phyloP scores from a whole-genome alignment of 257 asterid genomes.

The Phtheirospermum japonicum region DNA sequence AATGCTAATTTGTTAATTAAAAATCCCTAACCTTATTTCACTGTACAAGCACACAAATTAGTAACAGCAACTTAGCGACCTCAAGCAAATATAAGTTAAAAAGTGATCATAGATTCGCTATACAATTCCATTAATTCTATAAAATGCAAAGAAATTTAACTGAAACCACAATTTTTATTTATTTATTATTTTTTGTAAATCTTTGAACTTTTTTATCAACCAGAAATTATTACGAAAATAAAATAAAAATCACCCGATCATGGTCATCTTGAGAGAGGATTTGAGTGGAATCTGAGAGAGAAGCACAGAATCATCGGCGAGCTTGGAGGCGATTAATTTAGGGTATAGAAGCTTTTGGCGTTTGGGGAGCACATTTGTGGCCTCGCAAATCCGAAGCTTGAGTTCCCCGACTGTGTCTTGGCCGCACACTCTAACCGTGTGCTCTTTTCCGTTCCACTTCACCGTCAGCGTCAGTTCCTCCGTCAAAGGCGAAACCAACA shows the following conservation, averaged over 20 bases:
- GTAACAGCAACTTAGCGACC: neutral
- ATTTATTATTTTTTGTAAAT: too few relatives aligned
- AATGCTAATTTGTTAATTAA: neutral
- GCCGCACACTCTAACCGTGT: conserved; percentile 83
- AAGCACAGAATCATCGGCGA: conserved; percentile 71
- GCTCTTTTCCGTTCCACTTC: conserved; percentile 95
- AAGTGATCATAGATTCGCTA: neutral
- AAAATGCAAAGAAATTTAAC: neutral
- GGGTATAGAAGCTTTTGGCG: conserved; percentile 97
- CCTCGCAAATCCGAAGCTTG: conserved; percentile 84
- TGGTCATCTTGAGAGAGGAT: conserved; percentile 81
- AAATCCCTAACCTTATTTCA: neutral
- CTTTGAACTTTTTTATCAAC: neutral
- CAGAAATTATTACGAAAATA: neutral
- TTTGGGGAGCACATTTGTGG: conserved; percentile 79
- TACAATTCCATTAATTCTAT: neutral
- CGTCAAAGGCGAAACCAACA: conserved; percentile 45
- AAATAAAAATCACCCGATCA: conserved; percentile 91
- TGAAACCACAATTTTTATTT: neutral
- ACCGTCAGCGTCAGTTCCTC: conserved; percentile 81
- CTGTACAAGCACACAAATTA: neutral
- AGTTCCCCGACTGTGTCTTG: conserved; percentile 88
- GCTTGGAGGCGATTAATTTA: conserved; percentile 67
- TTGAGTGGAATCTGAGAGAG: conserved; percentile 78
- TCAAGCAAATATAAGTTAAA: neutral